A percentile compares a stretch with the other conserved stretches of the same genome.
These are phyloP conservation scores for Knoxdaviesia proteae DNA, from an alignment of 2,329 filamentous ascomycete species.

Conservation along the genomic window DNA sequence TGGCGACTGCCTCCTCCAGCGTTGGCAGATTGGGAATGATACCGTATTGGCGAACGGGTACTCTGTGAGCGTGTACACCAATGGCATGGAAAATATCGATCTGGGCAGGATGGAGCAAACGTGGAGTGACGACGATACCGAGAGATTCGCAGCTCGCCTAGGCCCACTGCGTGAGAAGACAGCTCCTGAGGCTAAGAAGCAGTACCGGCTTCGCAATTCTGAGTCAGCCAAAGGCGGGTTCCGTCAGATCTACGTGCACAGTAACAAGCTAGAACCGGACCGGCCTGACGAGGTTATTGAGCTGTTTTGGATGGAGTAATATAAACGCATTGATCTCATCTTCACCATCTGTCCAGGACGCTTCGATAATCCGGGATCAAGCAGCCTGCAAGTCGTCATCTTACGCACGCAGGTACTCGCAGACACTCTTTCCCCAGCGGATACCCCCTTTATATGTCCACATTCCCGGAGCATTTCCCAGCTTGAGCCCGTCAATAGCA, in stretches of 20 bases:
- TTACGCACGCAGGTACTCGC: conserved; percentile 21
- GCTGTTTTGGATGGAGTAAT: conserved; percentile 18
- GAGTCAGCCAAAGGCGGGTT: conserved; percentile 20
- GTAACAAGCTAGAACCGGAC: conserved; percentile 16
- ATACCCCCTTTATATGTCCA: conserved; percentile 28
- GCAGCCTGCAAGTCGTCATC: neutral
- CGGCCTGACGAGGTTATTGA: conserved; percentile 26
- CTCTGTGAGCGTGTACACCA: conserved; percentile 28
- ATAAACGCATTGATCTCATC: neutral
- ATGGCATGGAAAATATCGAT: conserved; percentile 18
- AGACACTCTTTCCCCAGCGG: conserved; percentile 25
- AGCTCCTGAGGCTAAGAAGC: conserved; percentile 23
- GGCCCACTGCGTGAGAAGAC: conserved; percentile 24
- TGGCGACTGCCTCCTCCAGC: conserved; percentile 35
- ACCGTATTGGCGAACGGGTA: conserved; percentile 37
- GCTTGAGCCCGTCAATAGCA: conserved; percentile 28
- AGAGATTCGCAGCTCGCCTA: conserved; percentile 29
- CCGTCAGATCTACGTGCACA: conserved; percentile 33
- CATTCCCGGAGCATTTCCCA: conserved; percentile 31
- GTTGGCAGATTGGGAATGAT: conserved; percentile 26
- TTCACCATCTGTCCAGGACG: neutral
- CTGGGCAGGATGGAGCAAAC: conserved; percentile 30
- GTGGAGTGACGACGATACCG: conserved; percentile 21
- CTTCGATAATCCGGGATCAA: neutral
- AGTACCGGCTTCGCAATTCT: conserved; percentile 25